Conservation (phyloP, 2,329 filamentous ascomycete genomes). For the Phaeophleospora eucalypticola region DNA sequence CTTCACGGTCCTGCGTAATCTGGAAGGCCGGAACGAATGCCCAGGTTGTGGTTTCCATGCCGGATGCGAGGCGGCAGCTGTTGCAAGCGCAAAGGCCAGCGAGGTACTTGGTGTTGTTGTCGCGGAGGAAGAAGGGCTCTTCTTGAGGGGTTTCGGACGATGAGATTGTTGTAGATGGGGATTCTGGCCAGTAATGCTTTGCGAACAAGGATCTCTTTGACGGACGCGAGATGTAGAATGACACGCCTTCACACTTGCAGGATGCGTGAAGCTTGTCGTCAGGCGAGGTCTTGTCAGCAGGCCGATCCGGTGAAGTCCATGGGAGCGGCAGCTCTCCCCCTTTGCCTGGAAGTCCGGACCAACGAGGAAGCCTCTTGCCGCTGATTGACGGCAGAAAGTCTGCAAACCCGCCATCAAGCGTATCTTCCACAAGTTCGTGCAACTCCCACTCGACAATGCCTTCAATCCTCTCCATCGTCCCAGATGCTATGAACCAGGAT, state of each 20-base stretch:
- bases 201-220: slow-evolving; percentile 43
- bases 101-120: slow-evolving; percentile 49
- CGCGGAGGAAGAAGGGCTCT: slow-evolving; percentile 59
- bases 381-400: slow-evolving; percentile 30
- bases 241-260: slow-evolving; percentile 55
- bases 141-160: slow-evolving; percentile 44
- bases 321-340: slow-evolving; percentile 20
- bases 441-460: slow-evolving; percentile 27
- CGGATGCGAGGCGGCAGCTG: slow-evolving; percentile 57
- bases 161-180: slow-evolving; percentile 42
- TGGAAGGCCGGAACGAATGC: slow-evolving; percentile 60
- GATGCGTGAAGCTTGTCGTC: slow-evolving; percentile 38
- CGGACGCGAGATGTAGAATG: slow-evolving; percentile 56
- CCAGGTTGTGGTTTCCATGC: slow-evolving; percentile 64
- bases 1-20: slow-evolving; percentile 42
- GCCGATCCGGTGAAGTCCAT: slow-evolving; percentile 19
- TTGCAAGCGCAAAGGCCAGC: slow-evolving; percentile 59
- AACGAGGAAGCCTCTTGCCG: slow-evolving; percentile 27
- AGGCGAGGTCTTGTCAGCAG: not conserved
- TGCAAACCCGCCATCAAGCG: slow-evolving; percentile 37
- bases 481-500: slow-evolving; percentile 29
- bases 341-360: slow-evolving; percentile 20
- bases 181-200: slow-evolving; percentile 51
- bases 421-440: slow-evolving; percentile 34
- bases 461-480: slow-evolving; percentile 32